Evolutionary conservation across 306 rosid genomes (phyloP), one percentile per base, ranked within the genome.

Genomic region (Rosa persica): DNA sequence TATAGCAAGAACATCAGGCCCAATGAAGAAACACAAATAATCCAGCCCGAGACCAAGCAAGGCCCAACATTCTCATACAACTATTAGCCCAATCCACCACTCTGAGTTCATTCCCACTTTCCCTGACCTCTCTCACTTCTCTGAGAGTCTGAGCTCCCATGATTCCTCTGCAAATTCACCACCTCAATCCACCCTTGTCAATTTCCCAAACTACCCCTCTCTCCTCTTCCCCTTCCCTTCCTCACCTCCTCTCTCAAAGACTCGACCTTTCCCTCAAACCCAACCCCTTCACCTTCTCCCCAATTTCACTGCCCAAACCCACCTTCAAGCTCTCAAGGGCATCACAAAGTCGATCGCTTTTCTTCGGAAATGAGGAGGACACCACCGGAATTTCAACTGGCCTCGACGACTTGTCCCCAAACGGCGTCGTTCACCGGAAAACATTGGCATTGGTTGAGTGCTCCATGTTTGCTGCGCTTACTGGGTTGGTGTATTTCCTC

Each of bases 391-490:
- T 67, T 73, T 81, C 86, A 44, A 1, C 72, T 11, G 88, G 86
- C 62, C 49, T 87, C 72, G 86, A 85, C 1, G 98, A 95, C 80
- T 79, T 95, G 48, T 95, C 99, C 17, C 86, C 88, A 64, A 73
- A 86, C 40, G 96, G 99, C 19, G 76, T 43, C 10, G 89, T 90
- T 55, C 93, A 91, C 74, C 83, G 79, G 90, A 91, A 91, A 76
- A 95, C 98, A 10, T 76, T 95, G 65, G 98, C 93, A 47, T 69
- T 95, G 90, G 99, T 95, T 67, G 99, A 95, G 86, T 95, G 99
- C 82, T 91, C 99, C 84, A 95, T 95, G 99, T 91, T 93, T 68
- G 93, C 99, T 52, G 97, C 99, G 4, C 97, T 95, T 66, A 88
- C 95, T 38, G 99, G 99, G 49, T 84, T 95, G 86, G 99, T 95